Evolutionary conservation across 306 rosid species (phyloP), one percentile per base, ranked within the genome.

Genomic region (Rosa persica): DNA sequence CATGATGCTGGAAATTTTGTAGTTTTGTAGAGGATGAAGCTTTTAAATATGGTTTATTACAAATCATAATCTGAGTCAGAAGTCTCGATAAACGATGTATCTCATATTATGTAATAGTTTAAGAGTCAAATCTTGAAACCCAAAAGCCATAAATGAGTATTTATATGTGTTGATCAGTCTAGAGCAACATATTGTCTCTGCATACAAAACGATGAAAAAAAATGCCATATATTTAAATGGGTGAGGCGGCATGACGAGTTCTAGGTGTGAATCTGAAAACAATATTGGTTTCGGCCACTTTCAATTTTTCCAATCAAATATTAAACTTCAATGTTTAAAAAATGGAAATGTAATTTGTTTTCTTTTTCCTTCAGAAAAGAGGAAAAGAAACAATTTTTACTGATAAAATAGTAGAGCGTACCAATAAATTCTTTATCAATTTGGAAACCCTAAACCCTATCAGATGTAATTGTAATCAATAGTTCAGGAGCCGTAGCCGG

Each of bases 1-100:
- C 42, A 43, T 46, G 72, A 73, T 57, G 79, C 76, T 67, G 79
- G 74, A 78, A 82, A 58, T 25, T 76, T 79, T 76, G 83, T 80
- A 72, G 67, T 72, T 76, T 76, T 79, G 64, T 49, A 73, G 46
- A 13, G 74, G 55, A 62, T 78, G 20, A 40, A 64, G 62, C 39
- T 64, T 54, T 51, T 19, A 64, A 72, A 65, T 44, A 49, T 62
- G 39, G 34, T 55, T 40, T 43, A 46, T 76, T 76, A n/a, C 46
- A 46, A 54, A 47, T 34, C 76, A 76, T 23, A 30, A 72, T 71
- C 75, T 52, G 46, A 73, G 74, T 80, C 77, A 55, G 67, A 54
- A 13, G n/a, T 39, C 57, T 76, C 81, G 39, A 49, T 66, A 66
- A 22, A 66, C 25, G 55, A 47, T 16, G 49, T 44, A 19, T 46